Evolutionary conservation across 2,329 filamentous ascomycete genomes (phyloP).

Genomic region (Metarhizium rileyi): DNA sequence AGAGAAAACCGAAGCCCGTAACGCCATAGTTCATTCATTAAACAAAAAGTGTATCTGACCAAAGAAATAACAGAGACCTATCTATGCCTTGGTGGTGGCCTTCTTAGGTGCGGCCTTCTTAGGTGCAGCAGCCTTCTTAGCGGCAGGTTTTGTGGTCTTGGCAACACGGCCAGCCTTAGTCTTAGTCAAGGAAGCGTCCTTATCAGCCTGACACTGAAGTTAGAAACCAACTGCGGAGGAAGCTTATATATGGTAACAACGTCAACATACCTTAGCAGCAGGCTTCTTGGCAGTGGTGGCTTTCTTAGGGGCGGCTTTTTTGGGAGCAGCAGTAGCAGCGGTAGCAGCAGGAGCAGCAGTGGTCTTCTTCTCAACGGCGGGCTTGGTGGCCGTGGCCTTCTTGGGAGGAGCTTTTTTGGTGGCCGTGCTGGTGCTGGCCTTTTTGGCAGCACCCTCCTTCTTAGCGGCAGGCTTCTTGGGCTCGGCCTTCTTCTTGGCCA

Average conservation of each 20-base stretch:
- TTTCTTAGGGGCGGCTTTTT: conserved; percentile 23
- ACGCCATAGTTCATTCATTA: conserved; percentile 29
- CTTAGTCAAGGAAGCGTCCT: conserved; percentile 60
- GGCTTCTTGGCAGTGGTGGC: conserved; percentile 15
- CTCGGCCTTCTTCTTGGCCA: conserved; percentile 63
- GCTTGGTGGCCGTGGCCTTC: conserved; percentile 11
- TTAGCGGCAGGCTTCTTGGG: conserved; percentile 28
- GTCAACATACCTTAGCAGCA: conserved; percentile 13
- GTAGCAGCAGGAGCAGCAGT: conserved; percentile 20
- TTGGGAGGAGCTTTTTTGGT: conserved; percentile 22
- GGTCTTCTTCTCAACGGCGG: conserved; percentile 8
- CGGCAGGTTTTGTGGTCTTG: conserved; percentile 48
- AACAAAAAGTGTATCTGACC: conserved; percentile 9
- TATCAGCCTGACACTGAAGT: conserved; percentile 35
- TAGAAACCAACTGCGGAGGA: background rate
- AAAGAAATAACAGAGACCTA: conserved; percentile 15
- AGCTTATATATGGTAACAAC: conserved; percentile 16
- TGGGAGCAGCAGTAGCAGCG: conserved; percentile 27
- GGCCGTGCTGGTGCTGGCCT: conserved; percentile 22
- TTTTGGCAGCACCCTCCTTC: conserved; percentile 23
- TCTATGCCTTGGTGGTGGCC: conserved; percentile 32
- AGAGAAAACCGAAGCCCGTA: conserved; percentile 16
- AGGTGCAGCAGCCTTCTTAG: conserved; percentile 36
- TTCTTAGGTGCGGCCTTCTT: conserved; percentile 39
- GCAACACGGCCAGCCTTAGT: conserved; percentile 81